Evolutionary conservation across 2,329 filamentous ascomycete species (phyloP).

Genomic region (Colletotrichum orbiculare): DNA sequence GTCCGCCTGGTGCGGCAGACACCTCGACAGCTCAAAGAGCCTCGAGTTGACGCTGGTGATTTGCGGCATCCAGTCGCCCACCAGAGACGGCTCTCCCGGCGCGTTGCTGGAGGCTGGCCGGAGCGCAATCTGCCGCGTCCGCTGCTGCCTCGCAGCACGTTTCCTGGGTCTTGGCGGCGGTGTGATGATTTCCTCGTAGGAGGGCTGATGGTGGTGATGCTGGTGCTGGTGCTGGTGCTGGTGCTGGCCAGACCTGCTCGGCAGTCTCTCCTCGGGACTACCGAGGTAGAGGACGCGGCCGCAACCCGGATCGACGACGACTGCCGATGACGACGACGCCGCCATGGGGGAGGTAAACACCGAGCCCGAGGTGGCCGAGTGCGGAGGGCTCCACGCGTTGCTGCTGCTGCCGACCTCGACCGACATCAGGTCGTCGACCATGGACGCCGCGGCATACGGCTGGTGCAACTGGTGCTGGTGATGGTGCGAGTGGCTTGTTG

Average conservation of each 20-base stretch:
- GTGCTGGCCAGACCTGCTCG: background rate
- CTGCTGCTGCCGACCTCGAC: slow-evolving; percentile 13
- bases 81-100: slow-evolving; percentile 35
- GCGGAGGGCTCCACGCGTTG: slow-evolving; percentile 31
- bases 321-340: slow-evolving; percentile 14
- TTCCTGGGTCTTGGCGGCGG: slow-evolving; percentile 16
- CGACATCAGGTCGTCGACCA: slow-evolving; percentile 29
- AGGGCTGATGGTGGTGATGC: background rate
- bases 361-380: slow-evolving; percentile 30
- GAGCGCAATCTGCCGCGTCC: slow-evolving; percentile 46
- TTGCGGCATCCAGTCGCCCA: slow-evolving; percentile 52
- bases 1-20: slow-evolving; percentile 45
- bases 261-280: slow-evolving; percentile 14
- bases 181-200: slow-evolving; percentile 3
- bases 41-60: slow-evolving; percentile 51
- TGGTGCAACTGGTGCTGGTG: slow-evolving; percentile 48
- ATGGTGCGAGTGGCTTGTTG: background rate
- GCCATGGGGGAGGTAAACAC: slow-evolving; percentile 29
- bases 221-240: no score
- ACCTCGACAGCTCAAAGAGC: slow-evolving; percentile 50
- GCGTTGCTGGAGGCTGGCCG: slow-evolving; percentile 36
- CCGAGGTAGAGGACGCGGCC: slow-evolving; percentile 12
- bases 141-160: slow-evolving; percentile 40
- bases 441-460: slow-evolving; percentile 17
- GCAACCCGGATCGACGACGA: background rate